Base-by-base conservation (phyloP, 352 stramenopile genomes). In the Phytopythium aichiense region DNA sequence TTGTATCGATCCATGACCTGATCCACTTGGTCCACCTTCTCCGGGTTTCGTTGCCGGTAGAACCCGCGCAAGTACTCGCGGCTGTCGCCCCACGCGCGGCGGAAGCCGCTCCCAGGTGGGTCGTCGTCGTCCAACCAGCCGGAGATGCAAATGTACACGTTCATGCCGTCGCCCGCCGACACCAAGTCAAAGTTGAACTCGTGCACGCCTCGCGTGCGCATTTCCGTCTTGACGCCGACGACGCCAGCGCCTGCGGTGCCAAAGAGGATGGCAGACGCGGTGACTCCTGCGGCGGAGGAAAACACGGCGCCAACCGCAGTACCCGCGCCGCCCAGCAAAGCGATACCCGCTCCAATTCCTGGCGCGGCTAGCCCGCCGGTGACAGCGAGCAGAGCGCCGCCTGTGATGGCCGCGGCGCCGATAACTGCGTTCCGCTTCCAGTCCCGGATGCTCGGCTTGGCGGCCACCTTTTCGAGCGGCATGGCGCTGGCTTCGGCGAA, bases 131-230 rank as follows among this genome's bases (percentile, higher is more conserved):
- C 87, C 20, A 95, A 66, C 87, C 87, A 95, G 0, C 87, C 87
- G 7, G 83, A 89, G 22, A 95, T 64, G 61, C 87, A 95, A 62
- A 95, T 89, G 72, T 95, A 95, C 33, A 95, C 87, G 49, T 92
- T 92, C 87, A 95, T 93, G 25, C 87, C 81, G 43, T 92, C 82
- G 40, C 87, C 87, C 0, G 84, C 72, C 13, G 87, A 88, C 12
- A 95, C 68, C 23, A 95, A 70, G 61, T 95, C 84, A 57, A 95
- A 95, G 43, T 74, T 71, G 59, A 95, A 92, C 45, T 93, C 78
- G 46, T 92, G 82, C 0, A 95, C 84, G 1, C 84, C 83, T 37
- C 79, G 71, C 1, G 84, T 94, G 12, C 87, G 72, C 0, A 74
- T 77, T 43, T 95, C 87, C 8, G 81, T 85, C 68, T 95, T 95